Evolutionary conservation across 2,329 filamentous ascomycete genomes (phyloP), one percentile per base, ranked within the genome.

Genomic region (Phialophora macrospora): DNA sequence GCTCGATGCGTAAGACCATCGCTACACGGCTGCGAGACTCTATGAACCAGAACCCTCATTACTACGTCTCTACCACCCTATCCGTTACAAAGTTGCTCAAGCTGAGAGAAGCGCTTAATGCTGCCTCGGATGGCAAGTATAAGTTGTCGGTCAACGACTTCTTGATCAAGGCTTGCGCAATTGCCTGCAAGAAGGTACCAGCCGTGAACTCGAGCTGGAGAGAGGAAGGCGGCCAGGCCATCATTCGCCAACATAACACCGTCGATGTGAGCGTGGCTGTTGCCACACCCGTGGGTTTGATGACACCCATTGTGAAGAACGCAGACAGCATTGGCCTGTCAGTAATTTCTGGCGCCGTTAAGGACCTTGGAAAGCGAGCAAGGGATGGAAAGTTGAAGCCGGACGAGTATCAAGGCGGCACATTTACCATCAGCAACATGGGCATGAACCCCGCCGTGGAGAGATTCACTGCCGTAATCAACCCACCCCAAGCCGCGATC

Each of bases 81-180:
- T 98, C 94, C 65, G 95, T 99, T 71, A 68, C 85, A 80, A 98
- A 98, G 87, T 91, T 99, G 56, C 84, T 97, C 75, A 98, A 97
- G 85, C 93, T 99, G 74, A 93, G 95, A 75, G 87, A 92, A 81
- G 93, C 94, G 65, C 88, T 99, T 72, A 99, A 99, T 83, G 87
- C 88, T 77, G 89, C 91, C 12, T 84, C 92, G 55, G 90, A 97
- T 69, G 95, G 94, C 82, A 89, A 93, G 81, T 99, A 97, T 88
- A 99, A 97, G 88, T 91, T 99, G 66, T 97, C 93, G n/a, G 92
- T 99, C 82, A 99, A 99, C 82, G 95, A 99, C 82, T 97, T 99
- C 86, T 85, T 99, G 70, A 92, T 99, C 86, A 99, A 99, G 87
- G 95, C 94, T 73, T 91, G 94, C 65, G 91, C 88, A 66, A 84